Conservation (phyloP, 2,329 filamentous ascomycete genomes). For the Grosmannia serpens region DNA sequence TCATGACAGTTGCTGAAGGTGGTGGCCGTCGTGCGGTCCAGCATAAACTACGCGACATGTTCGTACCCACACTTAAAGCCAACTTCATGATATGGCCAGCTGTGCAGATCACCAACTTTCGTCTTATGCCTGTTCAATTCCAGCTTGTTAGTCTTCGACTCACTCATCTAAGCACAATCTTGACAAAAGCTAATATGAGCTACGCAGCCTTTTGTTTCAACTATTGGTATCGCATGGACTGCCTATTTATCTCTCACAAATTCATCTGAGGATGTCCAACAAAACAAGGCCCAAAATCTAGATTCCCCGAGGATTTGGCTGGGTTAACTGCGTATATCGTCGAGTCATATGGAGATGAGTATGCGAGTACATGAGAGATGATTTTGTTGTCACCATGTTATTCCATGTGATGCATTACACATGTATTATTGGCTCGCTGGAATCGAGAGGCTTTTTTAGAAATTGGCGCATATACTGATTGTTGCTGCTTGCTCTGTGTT, state of each 20-base stretch:
- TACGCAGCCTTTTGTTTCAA: constrained; percentile 81
- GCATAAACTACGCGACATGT: constrained; percentile 87
- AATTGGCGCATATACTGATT: neutral
- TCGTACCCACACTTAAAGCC: constrained; percentile 84
- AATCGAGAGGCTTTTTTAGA: neutral
- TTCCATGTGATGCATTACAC: neutral
- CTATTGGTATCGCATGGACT: constrained; percentile 93
- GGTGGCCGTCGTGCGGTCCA: constrained; percentile 69
- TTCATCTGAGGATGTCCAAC: constrained; percentile 58
- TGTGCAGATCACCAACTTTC: constrained; percentile 94
- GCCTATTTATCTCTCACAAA: constrained; percentile 91
- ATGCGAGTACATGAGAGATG: neutral
- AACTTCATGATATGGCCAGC: constrained; percentile 94
- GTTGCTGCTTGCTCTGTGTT: neutral
- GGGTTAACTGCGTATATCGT: constrained; percentile 2
- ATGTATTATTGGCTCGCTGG: neutral
- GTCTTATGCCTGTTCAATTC: constrained; percentile 87
- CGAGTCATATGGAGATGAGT: neutral
- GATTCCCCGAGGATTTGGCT: constrained; percentile 26
- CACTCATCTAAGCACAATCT: neutral
- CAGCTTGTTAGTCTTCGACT: constrained; percentile 65
- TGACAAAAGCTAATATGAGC: neutral
- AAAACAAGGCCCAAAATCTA: constrained; percentile 16
- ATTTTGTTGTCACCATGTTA: neutral
- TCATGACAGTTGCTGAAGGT: constrained; percentile 92